Base-by-base conservation (phyloP, 129 eudicot species). In the Glebionis coronaria region DNA sequence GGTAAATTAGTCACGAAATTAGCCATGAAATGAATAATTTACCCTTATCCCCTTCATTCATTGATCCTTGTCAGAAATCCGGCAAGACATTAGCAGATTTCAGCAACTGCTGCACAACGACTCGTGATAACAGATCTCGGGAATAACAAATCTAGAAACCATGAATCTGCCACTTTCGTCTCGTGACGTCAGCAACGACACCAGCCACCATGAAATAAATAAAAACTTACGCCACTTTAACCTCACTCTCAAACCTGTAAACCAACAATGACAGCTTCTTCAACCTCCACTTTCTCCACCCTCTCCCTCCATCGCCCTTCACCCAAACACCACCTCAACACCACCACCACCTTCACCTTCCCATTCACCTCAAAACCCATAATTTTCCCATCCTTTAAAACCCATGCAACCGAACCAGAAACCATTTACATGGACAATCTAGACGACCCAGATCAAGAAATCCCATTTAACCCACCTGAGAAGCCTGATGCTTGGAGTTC, bases 381-480 rank as follows among this genome's bases (percentile, higher is more conserved):
- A 61, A 75, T 52, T 56, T 51, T 76, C 76, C 70, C 66, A 14
- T 67, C 78, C 28, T 54, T 75, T 20, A 78, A 18, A 58, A 84
- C 80, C 10, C 77, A 61, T 51, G 47, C 82, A 25, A 9, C 77
- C 8, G 88, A 77, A 56, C 5, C 27, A 11, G 83, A 80, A 3
- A 79, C 90, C 5, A 70, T 52, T 14, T 81, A 44, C 76, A 73
- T 77, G 78, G 85, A 72, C 47, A 76, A 46, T 46, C 55, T 9
- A 4, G 84, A 57, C 12, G 63, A 78, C 83, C 86, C 86, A 35
- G 93, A 83, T 2, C 82, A 70, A 42, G 12, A 67, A 54, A 47
- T 12, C 35, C 44, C 76, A 7, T 86, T 77, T 50, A 73, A 72
- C 78, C 95, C 96, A 0, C 90, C 93, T 0, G 91, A 81, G 49